phyloP scores from a whole-genome alignment of 2,329 filamentous ascomycete species.

The Colletotrichum endophyticum region DNA sequence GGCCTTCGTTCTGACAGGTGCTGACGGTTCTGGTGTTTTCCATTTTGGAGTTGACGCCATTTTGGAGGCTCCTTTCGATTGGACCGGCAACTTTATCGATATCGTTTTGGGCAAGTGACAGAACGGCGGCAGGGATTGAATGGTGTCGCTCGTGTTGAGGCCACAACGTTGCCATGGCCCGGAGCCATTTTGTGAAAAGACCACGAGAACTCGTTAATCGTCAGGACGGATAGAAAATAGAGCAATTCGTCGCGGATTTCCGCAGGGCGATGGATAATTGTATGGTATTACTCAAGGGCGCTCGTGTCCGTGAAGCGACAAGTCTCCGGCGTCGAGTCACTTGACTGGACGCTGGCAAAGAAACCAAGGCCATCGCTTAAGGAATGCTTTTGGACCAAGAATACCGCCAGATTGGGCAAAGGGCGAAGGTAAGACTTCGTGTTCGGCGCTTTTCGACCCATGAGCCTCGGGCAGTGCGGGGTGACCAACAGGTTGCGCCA shows the following conservation, averaged over 20 bases:
- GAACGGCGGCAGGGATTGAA: neutral
- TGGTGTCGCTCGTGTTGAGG: slow-evolving; percentile 2
- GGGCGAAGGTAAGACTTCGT: neutral
- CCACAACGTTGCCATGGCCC: neutral
- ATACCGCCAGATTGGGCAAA: neutral
- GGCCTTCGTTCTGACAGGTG: slow-evolving; percentile 8
- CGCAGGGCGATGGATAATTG: neutral
- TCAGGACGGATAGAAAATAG: neutral
- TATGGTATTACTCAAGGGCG: neutral
- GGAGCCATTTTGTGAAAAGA: neutral
- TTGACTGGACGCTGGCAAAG: neutral
- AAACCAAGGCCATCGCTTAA: neutral
- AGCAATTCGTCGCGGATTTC: neutral
- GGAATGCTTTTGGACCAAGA: neutral
- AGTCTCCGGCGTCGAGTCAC: neutral
- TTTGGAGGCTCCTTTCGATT: neutral
- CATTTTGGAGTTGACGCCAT: neutral
- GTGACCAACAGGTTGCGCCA: neutral
- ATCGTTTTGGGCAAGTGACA: slow-evolving; percentile 15
- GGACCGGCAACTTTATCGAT: slow-evolving; percentile 14
- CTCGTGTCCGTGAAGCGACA: neutral
- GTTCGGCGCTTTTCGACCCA: neutral
- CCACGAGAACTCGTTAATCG: neutral
- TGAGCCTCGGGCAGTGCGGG: neutral
- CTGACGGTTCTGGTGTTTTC: neutral